phyloP scores from a whole-genome alignment of 164 flowering plant genomes.

The Stephania cephalantha region DNA sequence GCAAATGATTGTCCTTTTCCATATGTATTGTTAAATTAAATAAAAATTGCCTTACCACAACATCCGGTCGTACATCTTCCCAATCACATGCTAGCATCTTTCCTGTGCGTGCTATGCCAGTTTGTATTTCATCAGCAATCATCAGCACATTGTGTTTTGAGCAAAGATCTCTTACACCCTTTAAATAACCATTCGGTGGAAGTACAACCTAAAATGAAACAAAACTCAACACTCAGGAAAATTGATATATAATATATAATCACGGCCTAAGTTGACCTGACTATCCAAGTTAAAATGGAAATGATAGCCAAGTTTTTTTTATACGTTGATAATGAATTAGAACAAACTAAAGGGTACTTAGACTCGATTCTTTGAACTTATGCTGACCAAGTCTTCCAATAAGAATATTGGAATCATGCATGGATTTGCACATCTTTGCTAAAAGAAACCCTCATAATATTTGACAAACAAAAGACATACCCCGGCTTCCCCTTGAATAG shows the following conservation, averaged over 20 bases:
- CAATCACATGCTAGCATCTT: constrained; percentile 93
- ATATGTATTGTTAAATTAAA: not conserved
- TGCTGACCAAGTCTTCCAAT: not conserved
- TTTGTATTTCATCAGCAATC: constrained; percentile 99
- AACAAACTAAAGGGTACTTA: not conserved
- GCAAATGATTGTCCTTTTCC: not conserved
- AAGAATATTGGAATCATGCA: not conserved
- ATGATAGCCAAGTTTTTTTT: not conserved
- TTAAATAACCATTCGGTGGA: constrained; percentile 92
- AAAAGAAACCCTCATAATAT: not conserved
- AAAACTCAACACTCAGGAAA: not conserved
- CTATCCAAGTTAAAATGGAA: not conserved
- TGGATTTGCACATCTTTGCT: not conserved
- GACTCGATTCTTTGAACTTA: not conserved
- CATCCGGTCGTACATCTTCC: constrained; percentile 92
- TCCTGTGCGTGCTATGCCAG: constrained; percentile 87
- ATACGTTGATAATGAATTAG: not conserved
- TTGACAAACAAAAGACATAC: constrained; percentile 31
- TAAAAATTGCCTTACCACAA: constrained; percentile 52
- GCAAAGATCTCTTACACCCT: constrained; percentile 81
- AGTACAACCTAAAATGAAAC: constrained; percentile 52
- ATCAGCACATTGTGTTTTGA: constrained; percentile 71
- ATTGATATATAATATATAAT: not conserved
- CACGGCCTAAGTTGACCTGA: not conserved
- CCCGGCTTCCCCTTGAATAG: constrained; percentile 99